These are phyloP conservation scores for Breviolum minutum DNA, from an alignment of 73 alveolate species.

Conservation along the genomic window DNA sequence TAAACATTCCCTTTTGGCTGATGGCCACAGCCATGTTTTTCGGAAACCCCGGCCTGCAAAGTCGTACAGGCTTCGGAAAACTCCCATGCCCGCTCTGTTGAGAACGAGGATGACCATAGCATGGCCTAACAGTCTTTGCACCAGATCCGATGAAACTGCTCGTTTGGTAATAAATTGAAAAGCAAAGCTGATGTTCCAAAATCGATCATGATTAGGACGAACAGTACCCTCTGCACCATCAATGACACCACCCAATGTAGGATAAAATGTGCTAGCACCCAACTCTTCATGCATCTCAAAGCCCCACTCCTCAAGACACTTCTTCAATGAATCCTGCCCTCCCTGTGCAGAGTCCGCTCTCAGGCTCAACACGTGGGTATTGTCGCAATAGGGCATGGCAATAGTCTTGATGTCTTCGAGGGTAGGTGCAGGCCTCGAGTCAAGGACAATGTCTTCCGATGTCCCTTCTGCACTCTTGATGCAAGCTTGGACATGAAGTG, in stretches of 20 bases:
- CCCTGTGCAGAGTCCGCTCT: not conserved
- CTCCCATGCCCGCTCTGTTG: constrained; percentile 37
- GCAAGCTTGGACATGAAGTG: constrained; percentile 28
- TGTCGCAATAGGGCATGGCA: constrained; percentile 71
- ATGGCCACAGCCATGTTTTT: not conserved
- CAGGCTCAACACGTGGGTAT: not conserved
- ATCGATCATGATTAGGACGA: not conserved
- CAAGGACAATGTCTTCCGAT: not conserved
- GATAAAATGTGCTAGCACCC: constrained; percentile 11
- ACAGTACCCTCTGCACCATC: constrained; percentile 13
- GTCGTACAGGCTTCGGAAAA: constrained; percentile 17
- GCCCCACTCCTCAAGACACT: not conserved
- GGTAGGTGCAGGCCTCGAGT: constrained; percentile 29
- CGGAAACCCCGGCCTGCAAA: constrained; percentile 18
- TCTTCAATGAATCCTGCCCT: not conserved
- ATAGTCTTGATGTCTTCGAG: not conserved
- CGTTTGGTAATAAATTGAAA: not conserved
- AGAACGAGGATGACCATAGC: constrained; percentile 25
- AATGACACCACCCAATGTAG: constrained; percentile 9
- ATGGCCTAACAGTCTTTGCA: not conserved
- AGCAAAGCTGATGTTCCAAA: not conserved
- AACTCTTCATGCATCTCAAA: constrained; percentile 28
- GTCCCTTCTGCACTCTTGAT: not conserved
- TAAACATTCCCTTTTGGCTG: not conserved
- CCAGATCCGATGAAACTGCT: not conserved